Conservation (phyloP, 78 protist species). For the Dictyostelium brefeldianum region DNA sequence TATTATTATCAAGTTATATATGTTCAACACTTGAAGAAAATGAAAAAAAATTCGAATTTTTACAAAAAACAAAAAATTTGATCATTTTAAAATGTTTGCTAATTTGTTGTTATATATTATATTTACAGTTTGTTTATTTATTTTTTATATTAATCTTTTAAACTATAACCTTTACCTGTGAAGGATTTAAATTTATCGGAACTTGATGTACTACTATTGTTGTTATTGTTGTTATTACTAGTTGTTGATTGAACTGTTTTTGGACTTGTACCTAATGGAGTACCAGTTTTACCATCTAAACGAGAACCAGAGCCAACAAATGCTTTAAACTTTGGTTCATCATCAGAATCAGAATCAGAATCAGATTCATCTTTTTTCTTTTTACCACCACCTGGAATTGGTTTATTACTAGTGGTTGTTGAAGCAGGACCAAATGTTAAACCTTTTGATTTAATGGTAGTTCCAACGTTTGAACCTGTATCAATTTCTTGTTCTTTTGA, state of each 20-base stretch:
- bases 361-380: slow-evolving; percentile 28
- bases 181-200: slow-evolving; percentile 43
- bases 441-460: slow-evolving; percentile 24
- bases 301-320: slow-evolving; percentile 57
- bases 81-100: neutral
- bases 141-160: slow-evolving; percentile 33
- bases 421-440: slow-evolving; percentile 53
- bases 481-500: slow-evolving; percentile 16
- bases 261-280: slow-evolving; percentile 38
- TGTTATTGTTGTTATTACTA: slow-evolving; percentile 15
- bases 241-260: neutral
- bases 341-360: slow-evolving; percentile 52
- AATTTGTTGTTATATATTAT: neutral
- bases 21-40: too few species aligned
- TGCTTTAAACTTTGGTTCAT: slow-evolving; percentile 66
- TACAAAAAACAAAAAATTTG: neutral
- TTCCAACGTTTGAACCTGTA: neutral
- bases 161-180: slow-evolving; percentile 73
- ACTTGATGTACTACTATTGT: neutral
- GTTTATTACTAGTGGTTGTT: neutral
- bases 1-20: too few species aligned
- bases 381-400: slow-evolving; percentile 35
- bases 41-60: neutral
- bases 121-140: neutral
- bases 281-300: slow-evolving; percentile 61